phyloP scores from a whole-genome alignment of 2,329 filamentous ascomycete genomes.

The Cordyceps cicadae region DNA sequence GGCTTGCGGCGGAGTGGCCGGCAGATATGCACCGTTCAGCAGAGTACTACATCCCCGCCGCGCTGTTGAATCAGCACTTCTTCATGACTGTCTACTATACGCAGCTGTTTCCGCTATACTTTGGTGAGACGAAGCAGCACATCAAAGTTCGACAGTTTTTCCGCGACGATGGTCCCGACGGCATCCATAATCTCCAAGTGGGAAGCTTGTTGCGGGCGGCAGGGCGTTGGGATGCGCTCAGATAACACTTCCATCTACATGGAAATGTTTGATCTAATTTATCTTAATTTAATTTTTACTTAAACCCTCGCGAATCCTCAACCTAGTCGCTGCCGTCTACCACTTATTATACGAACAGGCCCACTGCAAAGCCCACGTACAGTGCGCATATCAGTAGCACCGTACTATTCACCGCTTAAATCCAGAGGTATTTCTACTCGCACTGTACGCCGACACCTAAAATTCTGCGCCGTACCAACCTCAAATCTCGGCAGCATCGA shows the following conservation, averaged over 20 bases:
- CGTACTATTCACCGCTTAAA: not conserved
- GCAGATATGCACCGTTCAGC: not conserved
- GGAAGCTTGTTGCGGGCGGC: not conserved
- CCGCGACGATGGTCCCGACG: not conserved
- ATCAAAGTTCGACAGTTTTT: constrained; percentile 4
- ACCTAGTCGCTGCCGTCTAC: not conserved
- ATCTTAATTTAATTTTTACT: not conserved
- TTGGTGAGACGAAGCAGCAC: not conserved
- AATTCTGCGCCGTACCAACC: not conserved
- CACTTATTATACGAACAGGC: not conserved
- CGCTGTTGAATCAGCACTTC: constrained; percentile 5
- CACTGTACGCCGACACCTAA: constrained; percentile 4
- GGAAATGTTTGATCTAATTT: not conserved
- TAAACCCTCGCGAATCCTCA: not conserved
- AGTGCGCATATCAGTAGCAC: not conserved
- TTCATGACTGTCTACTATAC: constrained; percentile 5
- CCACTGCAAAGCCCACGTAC: not conserved
- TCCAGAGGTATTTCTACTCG: not conserved
- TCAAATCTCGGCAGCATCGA: not conserved
- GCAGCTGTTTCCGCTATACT: constrained; percentile 1
- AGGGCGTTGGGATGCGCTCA: not conserved
- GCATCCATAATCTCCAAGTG: not conserved
- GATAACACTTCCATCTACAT: not conserved
- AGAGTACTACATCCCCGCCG: not conserved
- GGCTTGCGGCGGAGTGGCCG: constrained; percentile 1